These are phyloP conservation scores for Komagataella ulmi DNA, from an alignment of 805 yeast genomes.

Conservation along the genomic window DNA sequence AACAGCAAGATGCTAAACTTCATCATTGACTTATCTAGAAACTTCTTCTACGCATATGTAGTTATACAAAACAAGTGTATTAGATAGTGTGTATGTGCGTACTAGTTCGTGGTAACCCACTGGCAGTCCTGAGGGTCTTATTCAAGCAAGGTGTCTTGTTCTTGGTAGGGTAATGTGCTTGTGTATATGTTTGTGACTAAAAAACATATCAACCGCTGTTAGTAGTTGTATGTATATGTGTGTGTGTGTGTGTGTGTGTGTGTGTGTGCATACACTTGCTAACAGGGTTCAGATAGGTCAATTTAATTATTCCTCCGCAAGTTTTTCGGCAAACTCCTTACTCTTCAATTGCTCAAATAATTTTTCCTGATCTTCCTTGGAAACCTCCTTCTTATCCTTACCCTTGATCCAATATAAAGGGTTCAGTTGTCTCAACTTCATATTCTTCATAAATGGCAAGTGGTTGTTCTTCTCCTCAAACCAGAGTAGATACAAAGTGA, in stretches of 20 bases:
- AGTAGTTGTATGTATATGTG: constrained; percentile 1
- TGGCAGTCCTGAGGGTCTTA: no score
- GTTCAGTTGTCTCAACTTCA: constrained; percentile 39
- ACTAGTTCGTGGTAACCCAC: no score
- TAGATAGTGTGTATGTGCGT: no score
- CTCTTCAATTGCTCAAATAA: constrained; percentile 28
- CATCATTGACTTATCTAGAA: no score
- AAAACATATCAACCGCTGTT: no score
- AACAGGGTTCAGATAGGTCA: background rate
- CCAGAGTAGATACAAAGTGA: constrained; percentile 44
- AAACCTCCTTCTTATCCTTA: constrained; percentile 47
- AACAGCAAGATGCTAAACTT: no score
- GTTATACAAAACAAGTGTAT: no score
- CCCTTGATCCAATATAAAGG: constrained; percentile 65
- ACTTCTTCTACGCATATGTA: no score
- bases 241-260: constrained; percentile 2
- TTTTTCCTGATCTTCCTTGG: constrained; percentile 35
- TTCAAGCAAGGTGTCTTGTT: no score
- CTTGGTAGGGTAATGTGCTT: no score
- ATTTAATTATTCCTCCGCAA: background rate
- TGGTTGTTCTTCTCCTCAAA: constrained; percentile 80
- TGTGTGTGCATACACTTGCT: background rate
- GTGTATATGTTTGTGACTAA: no score
- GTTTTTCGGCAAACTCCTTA: constrained; percentile 15
- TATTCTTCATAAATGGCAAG: constrained; percentile 49